phyloP scores from a whole-genome alignment of 768 basidiomycete species.

The Panellus pusillus region DNA sequence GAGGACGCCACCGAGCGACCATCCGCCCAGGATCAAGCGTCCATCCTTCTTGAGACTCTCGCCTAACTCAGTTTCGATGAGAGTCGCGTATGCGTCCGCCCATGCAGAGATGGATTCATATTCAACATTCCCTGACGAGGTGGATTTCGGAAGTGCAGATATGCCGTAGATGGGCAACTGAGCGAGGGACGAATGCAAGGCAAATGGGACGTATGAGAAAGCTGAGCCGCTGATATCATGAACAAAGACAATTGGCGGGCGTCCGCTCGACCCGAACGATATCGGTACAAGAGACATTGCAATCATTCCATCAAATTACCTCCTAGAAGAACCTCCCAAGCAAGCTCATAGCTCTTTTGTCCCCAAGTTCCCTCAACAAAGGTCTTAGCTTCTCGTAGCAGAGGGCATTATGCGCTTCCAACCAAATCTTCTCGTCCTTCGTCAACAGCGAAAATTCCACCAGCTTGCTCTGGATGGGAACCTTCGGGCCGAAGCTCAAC shows the following conservation, averaged over 20 bases:
- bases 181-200: neutral
- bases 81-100: conserved; percentile 3
- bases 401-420: conserved; percentile 39
- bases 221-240: conserved; percentile 11
- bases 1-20: conserved; percentile 9
- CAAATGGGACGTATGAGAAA: conserved; percentile 7
- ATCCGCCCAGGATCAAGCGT: conserved; percentile 10
- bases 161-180: conserved; percentile 11
- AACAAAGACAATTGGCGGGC: conserved; percentile 3
- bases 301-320: too few species aligned
- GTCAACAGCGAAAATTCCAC: conserved; percentile 59
- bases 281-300: conserved; percentile 7
- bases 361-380: conserved; percentile 15
- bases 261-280: conserved; percentile 5
- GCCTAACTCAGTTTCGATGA: conserved; percentile 7
- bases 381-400: conserved; percentile 18
- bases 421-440: conserved; percentile 61
- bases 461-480: conserved; percentile 69
- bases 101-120: conserved; percentile 2
- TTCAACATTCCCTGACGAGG: neutral
- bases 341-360: conserved; percentile 15
- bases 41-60: neutral
- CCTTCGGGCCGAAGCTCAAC: neutral
- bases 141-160: conserved; percentile 4
- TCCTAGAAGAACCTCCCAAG: conserved; percentile 18